Evolutionary conservation across 495 filamentous ascomycete genomes (phyloP).

Genomic region (Sabuloglossum arenarium): DNA sequence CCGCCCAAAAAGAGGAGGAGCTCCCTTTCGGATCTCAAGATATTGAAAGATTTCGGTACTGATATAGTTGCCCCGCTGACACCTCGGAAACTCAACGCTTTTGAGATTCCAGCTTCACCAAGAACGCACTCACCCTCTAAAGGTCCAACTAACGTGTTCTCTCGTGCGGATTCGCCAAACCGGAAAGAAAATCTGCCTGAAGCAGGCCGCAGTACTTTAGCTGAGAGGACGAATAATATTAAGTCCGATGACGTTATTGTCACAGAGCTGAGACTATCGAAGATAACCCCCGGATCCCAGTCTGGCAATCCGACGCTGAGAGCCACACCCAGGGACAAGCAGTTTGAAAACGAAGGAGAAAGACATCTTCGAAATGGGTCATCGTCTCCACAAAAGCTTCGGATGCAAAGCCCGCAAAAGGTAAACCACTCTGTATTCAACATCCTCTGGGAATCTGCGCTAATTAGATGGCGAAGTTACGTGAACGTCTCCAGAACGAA

Average conservation of each 20-base stretch:
- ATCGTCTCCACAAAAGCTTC: slow-evolving; percentile 37
- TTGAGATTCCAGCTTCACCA: slow-evolving; percentile 8
- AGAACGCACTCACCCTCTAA: slow-evolving; percentile 15
- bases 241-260: slow-evolving; percentile 14
- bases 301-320: slow-evolving; percentile 6
- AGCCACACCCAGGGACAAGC: slow-evolving; percentile 1
- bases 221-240: slow-evolving; percentile 19
- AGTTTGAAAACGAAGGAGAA: neutral
- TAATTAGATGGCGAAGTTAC: slow-evolving; percentile 26
- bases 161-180: slow-evolving; percentile 22
- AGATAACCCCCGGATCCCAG: neutral
- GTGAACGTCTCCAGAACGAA: slow-evolving; percentile 69
- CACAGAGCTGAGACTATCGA: neutral
- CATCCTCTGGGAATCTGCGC: neutral
- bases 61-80: neutral
- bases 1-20: slow-evolving; percentile 58
- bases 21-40: slow-evolving; percentile 74
- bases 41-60: slow-evolving; percentile 14
- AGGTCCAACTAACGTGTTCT: slow-evolving; percentile 18
- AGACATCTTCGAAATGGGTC: slow-evolving; percentile 1
- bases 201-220: slow-evolving; percentile 15
- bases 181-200: slow-evolving; percentile 28
- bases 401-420: slow-evolving; percentile 81
- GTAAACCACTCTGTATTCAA: slow-evolving; percentile 7
- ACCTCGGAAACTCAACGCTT: neutral